These are phyloP conservation scores for Fusarium paranaense DNA, from an alignment of 2,329 filamentous ascomycete genomes.

Conservation along the genomic window DNA sequence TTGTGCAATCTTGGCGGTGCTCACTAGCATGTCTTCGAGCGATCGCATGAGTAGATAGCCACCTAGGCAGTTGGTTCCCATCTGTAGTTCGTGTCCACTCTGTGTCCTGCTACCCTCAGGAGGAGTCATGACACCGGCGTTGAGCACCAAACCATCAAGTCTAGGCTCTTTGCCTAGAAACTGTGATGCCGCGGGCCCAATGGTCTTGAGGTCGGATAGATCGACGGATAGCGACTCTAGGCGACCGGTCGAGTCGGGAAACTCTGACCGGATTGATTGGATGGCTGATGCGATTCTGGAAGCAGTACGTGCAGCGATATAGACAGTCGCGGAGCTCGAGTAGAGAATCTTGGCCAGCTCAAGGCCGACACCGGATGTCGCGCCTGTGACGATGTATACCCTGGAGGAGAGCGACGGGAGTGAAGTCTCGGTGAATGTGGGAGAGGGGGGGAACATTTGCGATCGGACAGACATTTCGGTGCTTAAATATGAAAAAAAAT, in stretches of 20 bases:
- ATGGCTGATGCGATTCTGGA: conserved; percentile 24
- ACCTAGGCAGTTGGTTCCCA: conserved; percentile 36
- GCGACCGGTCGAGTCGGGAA: conserved; percentile 20
- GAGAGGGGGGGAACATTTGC: conserved; percentile 31
- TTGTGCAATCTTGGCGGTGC: conserved; percentile 7
- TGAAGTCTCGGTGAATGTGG: conserved; percentile 31
- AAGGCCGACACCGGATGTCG: conserved; percentile 32
- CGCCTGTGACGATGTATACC: conserved; percentile 36
- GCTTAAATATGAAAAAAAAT: neutral
- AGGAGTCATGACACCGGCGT: conserved; percentile 36
- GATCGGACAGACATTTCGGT: conserved; percentile 17
- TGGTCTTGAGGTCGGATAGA: conserved; percentile 25
- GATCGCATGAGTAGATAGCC: conserved; percentile 25
- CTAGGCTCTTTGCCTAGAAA: conserved; percentile 12
- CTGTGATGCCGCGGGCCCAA: conserved; percentile 1
- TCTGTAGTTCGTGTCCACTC: conserved; percentile 34
- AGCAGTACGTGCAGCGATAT: conserved; percentile 25
- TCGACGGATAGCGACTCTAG: conserved; percentile 28
- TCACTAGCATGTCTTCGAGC: conserved; percentile 16
- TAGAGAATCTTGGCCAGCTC: conserved; percentile 37
- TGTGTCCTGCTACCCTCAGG: conserved; percentile 28
- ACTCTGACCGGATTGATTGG: conserved; percentile 6
- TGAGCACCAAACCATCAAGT: conserved; percentile 32
- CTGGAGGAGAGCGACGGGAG: conserved; percentile 20
- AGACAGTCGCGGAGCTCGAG: conserved; percentile 24